Conservation (phyloP, 1,139 yeast genomes). For the Yamadazyma conglobata region DNA sequence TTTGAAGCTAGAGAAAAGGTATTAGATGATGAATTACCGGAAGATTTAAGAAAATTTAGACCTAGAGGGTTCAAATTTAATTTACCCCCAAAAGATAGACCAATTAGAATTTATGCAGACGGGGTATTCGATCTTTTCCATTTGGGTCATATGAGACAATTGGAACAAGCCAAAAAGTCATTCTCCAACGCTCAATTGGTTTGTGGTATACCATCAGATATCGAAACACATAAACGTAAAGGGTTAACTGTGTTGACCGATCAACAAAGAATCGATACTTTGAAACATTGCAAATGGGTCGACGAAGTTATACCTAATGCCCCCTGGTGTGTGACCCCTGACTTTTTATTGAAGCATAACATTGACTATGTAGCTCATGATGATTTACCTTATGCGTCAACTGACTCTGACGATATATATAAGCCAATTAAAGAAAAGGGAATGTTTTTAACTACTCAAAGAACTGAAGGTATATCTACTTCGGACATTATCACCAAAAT, state of each 20-base stretch:
- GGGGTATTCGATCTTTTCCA: conserved; percentile 97
- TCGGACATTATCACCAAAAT: conserved; percentile 94
- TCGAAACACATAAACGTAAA: conserved; percentile 85
- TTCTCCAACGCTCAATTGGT: conserved; percentile 79
- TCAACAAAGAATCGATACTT: conserved; percentile 81
- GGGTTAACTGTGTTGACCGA: conserved; percentile 91
- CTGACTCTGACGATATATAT: conserved; percentile 86
- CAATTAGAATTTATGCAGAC: conserved; percentile 91
- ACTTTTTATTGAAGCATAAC: conserved; percentile 70
- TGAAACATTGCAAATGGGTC: conserved; percentile 92
- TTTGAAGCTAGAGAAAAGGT: conserved; percentile 50
- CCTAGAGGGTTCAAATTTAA: conserved; percentile 72
- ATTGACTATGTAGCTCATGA: conserved; percentile 98
- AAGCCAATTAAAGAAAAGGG: conserved; percentile 88
- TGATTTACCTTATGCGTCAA: conserved; percentile 89
- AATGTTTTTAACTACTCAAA: conserved; percentile 87
- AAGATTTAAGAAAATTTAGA: conserved; percentile 61
- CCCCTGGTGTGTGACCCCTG: conserved; percentile 92
- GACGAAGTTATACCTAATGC: conserved; percentile 93
- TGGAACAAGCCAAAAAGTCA: conserved; percentile 95
- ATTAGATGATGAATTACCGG: conserved; percentile 60
- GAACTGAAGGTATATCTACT: conserved; percentile 95
- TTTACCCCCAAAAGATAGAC: conserved; percentile 80
- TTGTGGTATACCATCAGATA: conserved; percentile 89
- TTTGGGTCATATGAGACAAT: conserved; percentile 94